Evolutionary conservation across 176 grass and related monocot species (phyloP).

Genomic region (Themeda triandra): DNA sequence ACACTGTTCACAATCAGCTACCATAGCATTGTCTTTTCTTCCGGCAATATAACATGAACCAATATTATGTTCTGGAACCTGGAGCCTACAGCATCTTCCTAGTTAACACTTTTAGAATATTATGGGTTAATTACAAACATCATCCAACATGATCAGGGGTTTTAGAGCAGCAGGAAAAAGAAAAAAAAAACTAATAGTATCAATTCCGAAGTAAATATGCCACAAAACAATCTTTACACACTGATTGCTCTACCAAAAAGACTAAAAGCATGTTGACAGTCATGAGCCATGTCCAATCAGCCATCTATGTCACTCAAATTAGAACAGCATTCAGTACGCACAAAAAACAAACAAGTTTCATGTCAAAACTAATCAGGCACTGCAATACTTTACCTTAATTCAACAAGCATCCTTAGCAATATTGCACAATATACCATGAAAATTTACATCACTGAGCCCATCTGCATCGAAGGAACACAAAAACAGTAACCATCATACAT

Average conservation of each 20-base stretch:
- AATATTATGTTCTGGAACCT: not conserved
- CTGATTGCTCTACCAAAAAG: not conserved
- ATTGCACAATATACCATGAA: not conserved
- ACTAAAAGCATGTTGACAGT: not conserved
- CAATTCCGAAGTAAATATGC: not conserved
- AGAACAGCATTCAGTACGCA: not conserved
- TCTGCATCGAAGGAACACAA: slow-evolving; percentile 14
- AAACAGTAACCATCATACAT: not conserved
- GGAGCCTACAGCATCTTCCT: not conserved
- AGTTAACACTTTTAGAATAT: not conserved
- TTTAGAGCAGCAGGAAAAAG: not conserved
- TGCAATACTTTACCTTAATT: slow-evolving; percentile 3
- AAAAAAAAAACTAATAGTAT: not conserved
- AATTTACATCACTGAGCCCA: slow-evolving; percentile 20
- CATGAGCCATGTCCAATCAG: not conserved
- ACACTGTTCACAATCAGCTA: not conserved
- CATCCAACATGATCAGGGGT: not conserved
- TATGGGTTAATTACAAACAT: not conserved
- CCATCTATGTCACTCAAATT: not conserved
- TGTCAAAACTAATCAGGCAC: not conserved
- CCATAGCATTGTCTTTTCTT: not conserved
- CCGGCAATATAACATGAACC: not conserved
- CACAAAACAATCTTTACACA: not conserved
- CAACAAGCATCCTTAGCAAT: not conserved
- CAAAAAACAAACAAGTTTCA: not conserved